These are phyloP conservation scores for Secale cereale DNA, from an alignment of 176 grass and related monocot genomes.

Conservation along the genomic window DNA sequence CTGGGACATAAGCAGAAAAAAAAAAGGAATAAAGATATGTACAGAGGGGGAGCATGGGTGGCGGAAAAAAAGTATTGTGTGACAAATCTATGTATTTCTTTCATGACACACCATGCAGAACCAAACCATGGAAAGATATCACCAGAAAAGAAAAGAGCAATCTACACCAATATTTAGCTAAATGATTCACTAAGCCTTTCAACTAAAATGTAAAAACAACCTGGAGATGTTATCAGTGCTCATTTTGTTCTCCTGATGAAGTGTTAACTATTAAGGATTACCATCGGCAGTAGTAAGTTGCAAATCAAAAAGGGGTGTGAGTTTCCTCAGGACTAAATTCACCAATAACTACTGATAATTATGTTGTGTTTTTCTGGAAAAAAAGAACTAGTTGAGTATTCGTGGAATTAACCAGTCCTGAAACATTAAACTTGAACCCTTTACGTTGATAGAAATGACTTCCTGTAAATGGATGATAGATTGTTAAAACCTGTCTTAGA, in stretches of 20 bases:
- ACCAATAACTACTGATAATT: not conserved
- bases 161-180: not conserved
- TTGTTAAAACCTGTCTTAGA: not conserved
- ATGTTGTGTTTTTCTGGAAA: not conserved
- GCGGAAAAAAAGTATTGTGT: not conserved
- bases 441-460: not conserved
- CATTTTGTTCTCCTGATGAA: not conserved
- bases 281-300: not conserved
- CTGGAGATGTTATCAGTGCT: not conserved
- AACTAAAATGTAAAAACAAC: not conserved
- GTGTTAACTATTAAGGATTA: not conserved
- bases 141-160: not conserved
- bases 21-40: slow-evolving; percentile 29
- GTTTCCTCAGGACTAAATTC: not conserved
- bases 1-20: slow-evolving; percentile 28
- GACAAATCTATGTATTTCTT: slow-evolving; percentile 2
- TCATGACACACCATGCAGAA: not conserved
- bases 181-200: not conserved
- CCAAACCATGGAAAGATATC: not conserved
- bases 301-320: not conserved
- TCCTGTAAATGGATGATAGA: not conserved
- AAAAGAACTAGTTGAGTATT: not conserved
- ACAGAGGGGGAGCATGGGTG: not conserved
- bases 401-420: not conserved
- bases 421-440: not conserved